These are phyloP conservation scores for Magnusiomyces suaveolens DNA, from an alignment of 1,139 yeast genomes.

Conservation along the genomic window DNA sequence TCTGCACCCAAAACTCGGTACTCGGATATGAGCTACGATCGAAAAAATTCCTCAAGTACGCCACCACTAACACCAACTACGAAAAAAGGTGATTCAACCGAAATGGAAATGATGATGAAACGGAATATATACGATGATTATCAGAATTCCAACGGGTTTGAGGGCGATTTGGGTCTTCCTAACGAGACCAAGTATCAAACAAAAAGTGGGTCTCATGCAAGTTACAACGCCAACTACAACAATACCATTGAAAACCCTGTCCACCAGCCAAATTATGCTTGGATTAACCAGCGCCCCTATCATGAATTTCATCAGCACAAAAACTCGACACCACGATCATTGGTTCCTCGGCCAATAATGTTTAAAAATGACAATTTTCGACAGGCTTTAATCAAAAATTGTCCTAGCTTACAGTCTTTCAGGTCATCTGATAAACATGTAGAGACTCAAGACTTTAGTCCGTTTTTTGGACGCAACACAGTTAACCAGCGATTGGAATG, in stretches of 20 bases:
- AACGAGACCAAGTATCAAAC: not conserved
- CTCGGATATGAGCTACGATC: not conserved
- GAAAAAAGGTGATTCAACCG: not conserved
- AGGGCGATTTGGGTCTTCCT: not conserved
- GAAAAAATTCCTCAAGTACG: not conserved
- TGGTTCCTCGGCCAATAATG: not conserved
- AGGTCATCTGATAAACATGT: not conserved
- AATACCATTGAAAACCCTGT: too few species aligned
- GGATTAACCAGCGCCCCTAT: not conserved
- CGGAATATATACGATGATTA: not conserved
- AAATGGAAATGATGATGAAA: not conserved
- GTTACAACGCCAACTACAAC: not conserved
- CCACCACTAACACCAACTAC: not conserved
- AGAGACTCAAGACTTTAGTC: not conserved
- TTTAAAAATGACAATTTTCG: not conserved
- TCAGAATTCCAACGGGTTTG: not conserved
- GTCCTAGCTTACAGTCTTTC: not conserved
- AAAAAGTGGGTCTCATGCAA: not conserved
- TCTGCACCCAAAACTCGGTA: not conserved
- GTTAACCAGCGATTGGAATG: not conserved
- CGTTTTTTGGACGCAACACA: not conserved
- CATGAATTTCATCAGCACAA: not conserved
- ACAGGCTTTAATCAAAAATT: not conserved
- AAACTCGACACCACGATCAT: not conserved
- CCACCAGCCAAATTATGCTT: not conserved